Evolutionary conservation across 208 protist genomes (phyloP).

Genomic region (Trypanosoma lewisi): DNA sequence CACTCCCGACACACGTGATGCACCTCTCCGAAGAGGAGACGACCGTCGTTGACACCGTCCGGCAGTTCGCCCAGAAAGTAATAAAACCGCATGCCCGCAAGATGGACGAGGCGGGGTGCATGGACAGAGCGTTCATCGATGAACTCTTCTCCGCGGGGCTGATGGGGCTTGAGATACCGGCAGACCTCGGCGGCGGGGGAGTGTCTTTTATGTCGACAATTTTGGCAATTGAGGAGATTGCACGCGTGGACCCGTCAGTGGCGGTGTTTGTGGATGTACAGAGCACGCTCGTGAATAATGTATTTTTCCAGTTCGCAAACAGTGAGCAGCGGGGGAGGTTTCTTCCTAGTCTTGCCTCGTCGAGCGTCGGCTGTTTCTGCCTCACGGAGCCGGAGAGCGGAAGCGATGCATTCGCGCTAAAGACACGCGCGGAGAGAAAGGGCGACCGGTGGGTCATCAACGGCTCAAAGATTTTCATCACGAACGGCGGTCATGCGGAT

Average conservation of each 20-base stretch:
- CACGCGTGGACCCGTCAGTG: conserved; percentile 84
- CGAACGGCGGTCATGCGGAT: conserved; percentile 87
- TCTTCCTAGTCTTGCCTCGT: conserved; percentile 79
- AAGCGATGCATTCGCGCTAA: conserved; percentile 92
- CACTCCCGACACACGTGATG: conserved; percentile 31
- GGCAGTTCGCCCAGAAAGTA: conserved; percentile 57
- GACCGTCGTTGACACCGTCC: conserved; percentile 72
- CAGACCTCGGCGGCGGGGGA: conserved; percentile 58
- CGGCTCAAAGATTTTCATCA: conserved; percentile 94
- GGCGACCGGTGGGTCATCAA: conserved; percentile 90
- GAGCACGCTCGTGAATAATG: conserved; percentile 91
- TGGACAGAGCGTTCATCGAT: conserved; percentile 64
- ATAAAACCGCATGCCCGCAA: conserved; percentile 54
- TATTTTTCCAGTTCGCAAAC: conserved; percentile 79
- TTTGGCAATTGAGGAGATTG: conserved; percentile 85
- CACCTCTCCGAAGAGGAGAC: conserved; percentile 61
- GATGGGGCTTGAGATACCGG: conserved; percentile 82
- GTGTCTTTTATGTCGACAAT: conserved; percentile 80
- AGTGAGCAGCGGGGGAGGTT: conserved; percentile 83
- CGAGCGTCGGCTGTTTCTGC: conserved; percentile 91
- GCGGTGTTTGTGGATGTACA: conserved; percentile 90
- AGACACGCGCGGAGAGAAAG: conserved; percentile 79
- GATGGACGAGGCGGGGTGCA: conserved; percentile 80
- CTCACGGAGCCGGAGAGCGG: conserved; percentile 84
- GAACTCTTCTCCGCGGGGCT: conserved; percentile 80